Percentiles rank a stretch among this genome's conserved stretches.
Conservation (phyloP, 2,329 filamentous ascomycete genomes). For the Verruconis gallopava region DNA sequence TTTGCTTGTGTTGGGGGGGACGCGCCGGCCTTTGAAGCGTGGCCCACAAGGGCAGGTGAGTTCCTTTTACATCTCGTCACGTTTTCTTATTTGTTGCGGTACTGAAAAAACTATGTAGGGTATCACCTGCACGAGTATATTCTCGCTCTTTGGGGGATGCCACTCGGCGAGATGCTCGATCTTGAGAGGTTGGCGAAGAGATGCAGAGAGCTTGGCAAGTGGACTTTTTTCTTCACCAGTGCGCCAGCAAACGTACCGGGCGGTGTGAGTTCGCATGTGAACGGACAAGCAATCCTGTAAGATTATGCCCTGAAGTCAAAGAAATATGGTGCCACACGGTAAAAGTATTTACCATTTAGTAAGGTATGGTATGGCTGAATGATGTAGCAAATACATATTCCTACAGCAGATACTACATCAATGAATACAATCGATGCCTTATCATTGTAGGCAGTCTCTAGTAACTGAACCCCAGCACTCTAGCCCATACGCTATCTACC, state of each 20-base stretch:
- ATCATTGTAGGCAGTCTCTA: too few relatives aligned
- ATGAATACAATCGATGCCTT: too few relatives aligned
- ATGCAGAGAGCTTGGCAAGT: conserved; percentile 43
- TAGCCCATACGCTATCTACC: too few relatives aligned
- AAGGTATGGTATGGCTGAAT: too few relatives aligned
- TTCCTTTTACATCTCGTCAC: neutral
- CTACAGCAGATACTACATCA: too few relatives aligned
- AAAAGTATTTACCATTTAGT: too few relatives aligned
- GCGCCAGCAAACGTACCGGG: conserved; percentile 40
- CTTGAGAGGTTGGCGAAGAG: conserved; percentile 40
- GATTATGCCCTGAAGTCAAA: too few relatives aligned
- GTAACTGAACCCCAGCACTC: too few relatives aligned
- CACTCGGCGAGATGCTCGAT: conserved; percentile 28
- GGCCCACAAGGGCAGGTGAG: conserved; percentile 41
- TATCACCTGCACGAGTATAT: conserved; percentile 26
- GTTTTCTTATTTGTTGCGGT: neutral
- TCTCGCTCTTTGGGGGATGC: conserved; percentile 28
- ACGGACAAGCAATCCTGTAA: conserved; percentile 28
- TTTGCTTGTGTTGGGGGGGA: conserved; percentile 56
- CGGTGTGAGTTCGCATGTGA: conserved; percentile 31
- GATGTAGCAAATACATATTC: too few relatives aligned
- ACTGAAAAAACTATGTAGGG: conserved; percentile 13
- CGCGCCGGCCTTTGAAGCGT: conserved; percentile 49
- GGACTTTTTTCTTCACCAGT: conserved; percentile 50
- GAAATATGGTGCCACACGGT: neutral